Conservation (phyloP, 768 basidiomycete genomes). For the Lyophyllum shimeji region DNA sequence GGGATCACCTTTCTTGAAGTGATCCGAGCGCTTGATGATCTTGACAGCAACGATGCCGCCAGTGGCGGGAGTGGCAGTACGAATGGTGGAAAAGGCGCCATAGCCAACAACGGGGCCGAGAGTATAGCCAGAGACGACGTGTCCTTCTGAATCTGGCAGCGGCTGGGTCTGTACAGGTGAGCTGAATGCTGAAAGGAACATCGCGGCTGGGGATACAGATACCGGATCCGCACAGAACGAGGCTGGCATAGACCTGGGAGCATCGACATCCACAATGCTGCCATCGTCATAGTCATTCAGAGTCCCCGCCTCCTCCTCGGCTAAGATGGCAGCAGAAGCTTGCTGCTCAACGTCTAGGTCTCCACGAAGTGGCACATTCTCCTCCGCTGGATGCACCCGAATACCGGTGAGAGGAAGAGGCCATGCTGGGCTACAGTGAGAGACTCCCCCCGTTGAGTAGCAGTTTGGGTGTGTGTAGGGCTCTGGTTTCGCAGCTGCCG, state of each 20-base stretch:
- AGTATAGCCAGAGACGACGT: slow-evolving; percentile 66
- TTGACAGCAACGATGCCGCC: slow-evolving; percentile 80
- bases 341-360: slow-evolving; percentile 24
- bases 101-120: slow-evolving; percentile 76
- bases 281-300: not conserved
- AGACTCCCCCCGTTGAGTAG: slow-evolving; percentile 4
- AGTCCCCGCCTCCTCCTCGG: slow-evolving; percentile 6
- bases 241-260: slow-evolving; percentile 7
- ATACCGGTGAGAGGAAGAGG: slow-evolving; percentile 7
- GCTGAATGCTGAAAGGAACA: slow-evolving; percentile 69
- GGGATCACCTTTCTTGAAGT: slow-evolving; percentile 52
- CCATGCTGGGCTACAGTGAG: not conserved
- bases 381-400: slow-evolving; percentile 4
- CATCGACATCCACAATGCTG: not conserved
- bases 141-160: slow-evolving; percentile 66
- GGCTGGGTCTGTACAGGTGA: slow-evolving; percentile 32
- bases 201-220: slow-evolving; percentile 65
- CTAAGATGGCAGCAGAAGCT: slow-evolving; percentile 19
- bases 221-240: slow-evolving; percentile 15
- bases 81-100: slow-evolving; percentile 81
- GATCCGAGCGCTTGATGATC: slow-evolving; percentile 64
- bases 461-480: not conserved
- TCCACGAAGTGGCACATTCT: slow-evolving; percentile 5
- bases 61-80: slow-evolving; percentile 62
- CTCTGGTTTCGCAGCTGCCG: slow-evolving; percentile 9